Percentiles rank a stretch among this genome's conserved stretches.
Conservation (phyloP, 352 stramenopile species). For the Phytophthora sansomeana region DNA sequence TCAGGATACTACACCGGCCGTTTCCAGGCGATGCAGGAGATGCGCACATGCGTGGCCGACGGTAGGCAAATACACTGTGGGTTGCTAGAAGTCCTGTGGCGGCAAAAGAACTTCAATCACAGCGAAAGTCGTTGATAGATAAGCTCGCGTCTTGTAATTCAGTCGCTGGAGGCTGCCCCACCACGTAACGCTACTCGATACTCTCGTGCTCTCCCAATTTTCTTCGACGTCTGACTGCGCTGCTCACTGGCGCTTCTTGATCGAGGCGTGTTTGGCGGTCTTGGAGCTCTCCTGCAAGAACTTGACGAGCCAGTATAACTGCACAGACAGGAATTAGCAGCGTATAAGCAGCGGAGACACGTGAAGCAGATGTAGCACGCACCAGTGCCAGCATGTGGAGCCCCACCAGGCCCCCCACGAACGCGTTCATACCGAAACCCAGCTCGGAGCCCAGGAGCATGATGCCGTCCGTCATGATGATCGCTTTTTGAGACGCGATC, state of each 20-base stretch:
- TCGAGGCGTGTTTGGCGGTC: slow-evolving; percentile 38
- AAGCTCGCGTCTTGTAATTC: not conserved
- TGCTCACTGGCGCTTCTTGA: slow-evolving; percentile 73
- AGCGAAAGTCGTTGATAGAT: not conserved
- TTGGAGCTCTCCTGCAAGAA: slow-evolving; percentile 70
- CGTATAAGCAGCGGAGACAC: not conserved
- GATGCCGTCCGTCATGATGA: slow-evolving; percentile 24
- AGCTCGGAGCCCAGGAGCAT: slow-evolving; percentile 51
- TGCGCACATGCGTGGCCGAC: slow-evolving; percentile 48
- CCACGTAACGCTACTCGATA: slow-evolving; percentile 7
- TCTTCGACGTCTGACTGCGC: not conserved
- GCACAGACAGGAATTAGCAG: slow-evolving; percentile 7
- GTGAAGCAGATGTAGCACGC: not conserved
- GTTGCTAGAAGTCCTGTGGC: slow-evolving; percentile 11
- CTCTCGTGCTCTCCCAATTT: not conserved
- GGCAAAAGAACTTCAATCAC: not conserved
- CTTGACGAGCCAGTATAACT: slow-evolving; percentile 72
- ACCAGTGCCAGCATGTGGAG: slow-evolving; percentile 82
- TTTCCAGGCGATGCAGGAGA: slow-evolving; percentile 83
- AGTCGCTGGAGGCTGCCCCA: slow-evolving; percentile 5
- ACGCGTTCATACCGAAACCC: slow-evolving; percentile 69
- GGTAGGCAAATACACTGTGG: slow-evolving; percentile 18
- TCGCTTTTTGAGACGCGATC: slow-evolving; percentile 7
- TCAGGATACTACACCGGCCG: slow-evolving; percentile 84
- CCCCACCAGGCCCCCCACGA: slow-evolving; percentile 71